Evolutionary conservation across 2,329 filamentous ascomycete genomes (phyloP).

Genomic region (Stachybotrys echinatus): DNA sequence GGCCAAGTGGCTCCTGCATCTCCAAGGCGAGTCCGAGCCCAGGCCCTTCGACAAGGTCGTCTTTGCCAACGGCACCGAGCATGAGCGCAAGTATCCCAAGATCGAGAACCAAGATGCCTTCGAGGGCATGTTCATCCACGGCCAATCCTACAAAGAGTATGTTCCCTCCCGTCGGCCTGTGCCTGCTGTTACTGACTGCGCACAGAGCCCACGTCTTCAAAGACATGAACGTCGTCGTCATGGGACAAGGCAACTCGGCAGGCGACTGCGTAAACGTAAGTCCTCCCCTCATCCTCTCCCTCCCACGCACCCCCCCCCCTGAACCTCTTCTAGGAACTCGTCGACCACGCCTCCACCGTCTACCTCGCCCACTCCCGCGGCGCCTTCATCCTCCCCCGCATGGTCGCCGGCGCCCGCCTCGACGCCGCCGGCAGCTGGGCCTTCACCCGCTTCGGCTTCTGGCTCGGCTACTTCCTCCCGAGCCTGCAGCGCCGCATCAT

Average conservation of each 20-base stretch:
- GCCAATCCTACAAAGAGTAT: slow-evolving; percentile 16
- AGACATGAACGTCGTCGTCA: slow-evolving; percentile 15
- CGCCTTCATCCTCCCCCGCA: slow-evolving; percentile 12
- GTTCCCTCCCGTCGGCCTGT: neutral
- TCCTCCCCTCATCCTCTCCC: neutral
- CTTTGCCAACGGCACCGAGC: slow-evolving; percentile 14
- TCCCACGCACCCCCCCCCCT: too few relatives aligned
- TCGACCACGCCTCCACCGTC: slow-evolving; percentile 10
- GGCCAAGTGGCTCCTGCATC: slow-evolving; percentile 11
- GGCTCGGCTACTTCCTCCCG: slow-evolving; percentile 10
- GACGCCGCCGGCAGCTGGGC: slow-evolving; percentile 13
- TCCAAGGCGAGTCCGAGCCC: slow-evolving; percentile 7
- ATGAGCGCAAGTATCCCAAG: slow-evolving; percentile 7
- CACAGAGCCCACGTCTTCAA: slow-evolving; percentile 4
- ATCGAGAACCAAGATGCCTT: slow-evolving; percentile 14
- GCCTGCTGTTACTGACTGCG: neutral
- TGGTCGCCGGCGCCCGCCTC: slow-evolving; percentile 12
- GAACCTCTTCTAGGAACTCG: slow-evolving; percentile 9
- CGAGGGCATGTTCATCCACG: slow-evolving; percentile 13
- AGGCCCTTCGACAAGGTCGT: slow-evolving; percentile 17
- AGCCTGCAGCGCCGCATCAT: slow-evolving; percentile 11
- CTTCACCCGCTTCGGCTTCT: slow-evolving; percentile 9
- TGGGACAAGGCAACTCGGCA: slow-evolving; percentile 20
- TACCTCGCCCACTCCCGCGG: slow-evolving; percentile 17
- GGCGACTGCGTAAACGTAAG: slow-evolving; percentile 15